phyloP scores from a whole-genome alignment of 306 rosid species.

The Pyrus bretschneideri region DNA sequence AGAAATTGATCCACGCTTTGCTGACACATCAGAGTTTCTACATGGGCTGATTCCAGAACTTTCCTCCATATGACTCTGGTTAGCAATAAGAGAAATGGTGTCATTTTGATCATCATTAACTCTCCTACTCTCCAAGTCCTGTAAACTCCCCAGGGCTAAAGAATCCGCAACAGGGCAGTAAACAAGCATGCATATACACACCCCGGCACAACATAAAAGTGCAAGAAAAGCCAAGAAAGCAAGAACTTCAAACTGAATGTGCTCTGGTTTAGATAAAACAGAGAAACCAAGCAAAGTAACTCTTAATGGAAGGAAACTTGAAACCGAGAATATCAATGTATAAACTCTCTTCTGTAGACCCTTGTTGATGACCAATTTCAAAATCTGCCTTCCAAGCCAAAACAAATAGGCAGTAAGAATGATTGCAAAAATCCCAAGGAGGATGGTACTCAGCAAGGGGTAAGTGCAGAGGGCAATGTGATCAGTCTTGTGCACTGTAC shows the following conservation, averaged over 20 bases:
- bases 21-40: conserved; percentile 67
- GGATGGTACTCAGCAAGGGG: conserved; percentile 78
- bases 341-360: conserved; percentile 95
- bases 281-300: conserved; percentile 93
- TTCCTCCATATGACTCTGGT: conserved; percentile 61
- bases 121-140: conserved; percentile 71
- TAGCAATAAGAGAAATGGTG: conserved; percentile 67
- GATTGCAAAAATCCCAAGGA: conserved; percentile 73
- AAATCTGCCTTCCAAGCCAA: conserved; percentile 95
- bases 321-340: conserved; percentile 74
- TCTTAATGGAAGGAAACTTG: conserved; percentile 85
- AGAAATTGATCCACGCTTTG: conserved; percentile 76
- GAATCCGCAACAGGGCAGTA: conserved; percentile 92
- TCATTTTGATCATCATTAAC: conserved; percentile 56
- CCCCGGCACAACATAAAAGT: conserved; percentile 71
- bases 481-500: conserved; percentile 26
- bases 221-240: conserved; percentile 90
- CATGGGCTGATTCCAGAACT: conserved; percentile 49
- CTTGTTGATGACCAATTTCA: conserved; percentile 90
- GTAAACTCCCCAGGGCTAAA: conserved; percentile 75
- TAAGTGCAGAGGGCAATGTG: conserved; percentile 76
- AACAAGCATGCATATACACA: conserved; percentile 89
- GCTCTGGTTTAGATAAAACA: conserved; percentile 66
- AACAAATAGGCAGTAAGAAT: conserved; percentile 78
- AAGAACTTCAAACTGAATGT: conserved; percentile 68